Percentiles rank a stretch among this genome's conserved stretches.
These are phyloP conservation scores for Sclerotinia spermophila DNA, from an alignment of 2,329 filamentous ascomycete genomes.

Conservation along the genomic window DNA sequence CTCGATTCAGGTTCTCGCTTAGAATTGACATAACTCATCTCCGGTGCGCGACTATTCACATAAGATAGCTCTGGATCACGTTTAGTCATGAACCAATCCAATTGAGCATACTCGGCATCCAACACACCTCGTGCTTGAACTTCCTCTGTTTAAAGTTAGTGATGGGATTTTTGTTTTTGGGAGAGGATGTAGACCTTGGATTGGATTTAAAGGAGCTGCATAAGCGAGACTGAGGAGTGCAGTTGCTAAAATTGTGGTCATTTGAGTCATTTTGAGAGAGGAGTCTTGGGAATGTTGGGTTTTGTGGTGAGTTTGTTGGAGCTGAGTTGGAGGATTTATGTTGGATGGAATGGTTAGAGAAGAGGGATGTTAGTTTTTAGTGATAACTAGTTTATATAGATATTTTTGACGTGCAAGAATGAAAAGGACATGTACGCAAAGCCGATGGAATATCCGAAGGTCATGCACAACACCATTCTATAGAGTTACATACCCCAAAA, in stretches of 20 bases:
- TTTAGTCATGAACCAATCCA: slow-evolving; percentile 5
- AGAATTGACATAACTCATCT: background rate
- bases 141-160: background rate
- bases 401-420: background rate
- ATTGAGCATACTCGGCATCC: background rate
- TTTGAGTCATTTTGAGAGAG: background rate
- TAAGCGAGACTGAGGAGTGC: background rate
- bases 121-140: background rate
- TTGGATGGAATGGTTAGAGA: background rate
- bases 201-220: background rate
- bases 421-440: background rate
- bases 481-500: background rate
- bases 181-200: background rate
- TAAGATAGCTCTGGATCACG: slow-evolving; percentile 2
- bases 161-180: background rate
- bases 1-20: background rate
- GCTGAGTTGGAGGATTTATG: background rate
- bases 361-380: background rate
- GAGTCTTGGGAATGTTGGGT: background rate
- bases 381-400: background rate
- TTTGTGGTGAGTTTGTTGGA: background rate
- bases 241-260: background rate
- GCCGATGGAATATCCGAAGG: background rate
- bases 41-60: background rate
- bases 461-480: background rate